phyloP scores from a whole-genome alignment of 208 protist genomes.

The Tetramitus jugosus region DNA sequence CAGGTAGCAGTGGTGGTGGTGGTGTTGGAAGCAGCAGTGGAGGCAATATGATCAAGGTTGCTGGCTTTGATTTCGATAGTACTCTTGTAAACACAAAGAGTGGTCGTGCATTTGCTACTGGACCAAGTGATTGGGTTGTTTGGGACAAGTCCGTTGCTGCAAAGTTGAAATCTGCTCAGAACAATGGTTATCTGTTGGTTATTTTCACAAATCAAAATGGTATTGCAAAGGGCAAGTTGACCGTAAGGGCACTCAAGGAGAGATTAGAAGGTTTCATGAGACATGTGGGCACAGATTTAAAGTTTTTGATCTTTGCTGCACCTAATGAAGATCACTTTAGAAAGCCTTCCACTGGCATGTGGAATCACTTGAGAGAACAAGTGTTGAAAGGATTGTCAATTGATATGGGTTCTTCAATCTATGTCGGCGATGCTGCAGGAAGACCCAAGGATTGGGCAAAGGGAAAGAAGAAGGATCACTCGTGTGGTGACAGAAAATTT shows the following conservation, averaged over 20 bases:
- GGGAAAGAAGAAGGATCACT: constrained; percentile 74
- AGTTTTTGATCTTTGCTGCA: constrained; percentile 60
- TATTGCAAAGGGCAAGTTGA: constrained; percentile 56
- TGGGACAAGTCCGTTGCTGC: not conserved
- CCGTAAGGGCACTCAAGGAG: constrained; percentile 48
- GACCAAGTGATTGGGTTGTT: not conserved
- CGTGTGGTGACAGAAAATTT: constrained; percentile 73
- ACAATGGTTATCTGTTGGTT: constrained; percentile 61
- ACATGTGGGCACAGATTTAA: constrained; percentile 44
- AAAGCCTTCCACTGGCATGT: constrained; percentile 76
- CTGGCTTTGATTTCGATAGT: not conserved
- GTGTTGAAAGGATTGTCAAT: constrained; percentile 28
- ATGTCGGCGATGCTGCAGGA: constrained; percentile 82
- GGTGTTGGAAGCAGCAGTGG: not conserved
- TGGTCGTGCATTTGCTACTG: not conserved
- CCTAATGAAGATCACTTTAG: constrained; percentile 59
- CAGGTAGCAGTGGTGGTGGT: not conserved
- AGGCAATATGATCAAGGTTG: too few species aligned
- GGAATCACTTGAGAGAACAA: constrained; percentile 56
- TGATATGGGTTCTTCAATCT: constrained; percentile 54
- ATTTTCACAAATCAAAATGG: constrained; percentile 83
- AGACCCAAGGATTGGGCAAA: constrained; percentile 47
- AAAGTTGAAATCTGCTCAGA: constrained; percentile 19
- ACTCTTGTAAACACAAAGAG: not conserved
- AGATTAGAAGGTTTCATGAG: constrained; percentile 43